Conservation (phyloP, 345 rosid genomes). For the Hirschfeldia incana region DNA sequence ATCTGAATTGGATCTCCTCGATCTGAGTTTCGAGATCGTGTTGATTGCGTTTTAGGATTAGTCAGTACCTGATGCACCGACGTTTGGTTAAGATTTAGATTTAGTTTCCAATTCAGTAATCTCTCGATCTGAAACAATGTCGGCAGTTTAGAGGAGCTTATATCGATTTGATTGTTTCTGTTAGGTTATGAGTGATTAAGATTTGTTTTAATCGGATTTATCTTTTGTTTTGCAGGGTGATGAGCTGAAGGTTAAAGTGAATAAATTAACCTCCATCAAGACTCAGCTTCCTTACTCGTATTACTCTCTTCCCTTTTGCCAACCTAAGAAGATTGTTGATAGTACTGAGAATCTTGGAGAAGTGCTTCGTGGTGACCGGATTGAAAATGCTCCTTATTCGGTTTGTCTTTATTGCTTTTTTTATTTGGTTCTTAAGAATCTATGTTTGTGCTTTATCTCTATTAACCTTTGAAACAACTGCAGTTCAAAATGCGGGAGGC, state of each 20-base stretch:
- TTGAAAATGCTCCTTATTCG: background rate
- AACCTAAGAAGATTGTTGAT: no score
- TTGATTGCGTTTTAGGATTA: constrained; percentile 5
- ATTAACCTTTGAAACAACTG: constrained; percentile 23
- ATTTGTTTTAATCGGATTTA: background rate
- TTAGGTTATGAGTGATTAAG: background rate
- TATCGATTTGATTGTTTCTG: background rate
- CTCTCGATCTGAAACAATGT: constrained; percentile 35
- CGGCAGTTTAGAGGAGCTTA: constrained; percentile 10
- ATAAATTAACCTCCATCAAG: constrained; percentile 88
- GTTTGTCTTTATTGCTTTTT: constrained; percentile 41
- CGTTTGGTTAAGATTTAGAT: background rate
- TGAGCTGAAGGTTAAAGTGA: constrained; percentile 82
- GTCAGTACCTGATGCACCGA: background rate
- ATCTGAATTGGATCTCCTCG: constrained; percentile 36
- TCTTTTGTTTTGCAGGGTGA: constrained; percentile 56
- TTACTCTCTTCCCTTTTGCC: no score
- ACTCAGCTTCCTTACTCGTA: constrained; percentile 46
- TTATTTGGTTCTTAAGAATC: no score
- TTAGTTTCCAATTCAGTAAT: background rate
- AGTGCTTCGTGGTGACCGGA: no score
- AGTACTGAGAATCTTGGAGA: no score
- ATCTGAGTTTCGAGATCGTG: constrained; percentile 21
- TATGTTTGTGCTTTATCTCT: background rate
- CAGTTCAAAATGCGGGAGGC: constrained; percentile 97